Conservation (phyloP, 129 eudicot species). For the Smallanthus sonchifolius region DNA sequence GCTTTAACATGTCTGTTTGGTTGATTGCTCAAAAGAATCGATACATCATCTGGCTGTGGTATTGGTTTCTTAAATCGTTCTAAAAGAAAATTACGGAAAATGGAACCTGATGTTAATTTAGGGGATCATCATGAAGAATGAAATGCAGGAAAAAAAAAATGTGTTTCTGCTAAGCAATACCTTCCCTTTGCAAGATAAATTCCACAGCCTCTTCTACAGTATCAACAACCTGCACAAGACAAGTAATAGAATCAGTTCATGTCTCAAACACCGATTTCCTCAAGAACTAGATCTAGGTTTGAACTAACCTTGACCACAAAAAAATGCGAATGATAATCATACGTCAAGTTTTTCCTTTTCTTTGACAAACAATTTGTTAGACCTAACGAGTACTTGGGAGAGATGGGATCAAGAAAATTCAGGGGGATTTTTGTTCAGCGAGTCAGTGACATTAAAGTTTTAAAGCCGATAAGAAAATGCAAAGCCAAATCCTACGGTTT, state of each 20-base stretch:
- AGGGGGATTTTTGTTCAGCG: background rate
- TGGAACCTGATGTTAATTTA: background rate
- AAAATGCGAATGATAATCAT: background rate
- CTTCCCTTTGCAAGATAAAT: conserved; percentile 42
- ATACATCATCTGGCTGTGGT: background rate
- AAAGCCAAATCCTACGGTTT: background rate
- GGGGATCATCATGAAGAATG: background rate
- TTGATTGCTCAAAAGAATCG: background rate
- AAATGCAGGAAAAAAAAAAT: background rate
- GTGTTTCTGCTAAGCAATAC: conserved; percentile 12
- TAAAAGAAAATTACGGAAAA: background rate
- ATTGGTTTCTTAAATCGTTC: conserved; percentile 3
- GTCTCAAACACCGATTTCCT: background rate
- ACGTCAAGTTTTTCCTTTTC: background rate
- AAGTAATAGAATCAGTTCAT: background rate
- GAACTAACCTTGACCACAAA: background rate
- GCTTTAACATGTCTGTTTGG: background rate
- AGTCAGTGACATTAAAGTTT: background rate
- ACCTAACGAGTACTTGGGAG: background rate
- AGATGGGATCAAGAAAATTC: background rate
- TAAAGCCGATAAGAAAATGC: background rate
- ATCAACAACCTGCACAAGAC: conserved; percentile 63
- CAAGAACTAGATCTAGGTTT: background rate
- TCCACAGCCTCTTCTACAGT: conserved; percentile 82
- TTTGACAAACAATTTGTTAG: background rate